A percentile compares a stretch with the other conserved stretches of the same genome.
Conservation (phyloP, 148 eudicot species). For the Beta vulgaris region DNA sequence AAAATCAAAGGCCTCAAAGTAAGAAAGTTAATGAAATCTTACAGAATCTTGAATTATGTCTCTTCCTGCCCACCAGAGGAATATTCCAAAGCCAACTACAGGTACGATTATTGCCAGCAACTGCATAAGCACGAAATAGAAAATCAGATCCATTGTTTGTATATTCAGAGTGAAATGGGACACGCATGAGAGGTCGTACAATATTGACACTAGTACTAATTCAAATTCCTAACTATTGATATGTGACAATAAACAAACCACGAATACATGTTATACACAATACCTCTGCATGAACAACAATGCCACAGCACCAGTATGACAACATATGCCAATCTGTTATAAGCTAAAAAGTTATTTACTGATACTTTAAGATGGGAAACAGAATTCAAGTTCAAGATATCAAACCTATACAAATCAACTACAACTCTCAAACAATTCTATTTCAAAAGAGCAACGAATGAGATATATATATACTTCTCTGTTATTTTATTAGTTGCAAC, state of each 20-base stretch:
- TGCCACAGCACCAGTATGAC: neutral
- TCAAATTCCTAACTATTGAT: neutral
- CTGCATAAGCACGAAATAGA: slow-evolving; percentile 37
- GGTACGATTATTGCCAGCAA: slow-evolving; percentile 73
- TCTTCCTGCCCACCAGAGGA: slow-evolving; percentile 92
- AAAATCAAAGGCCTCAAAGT: neutral
- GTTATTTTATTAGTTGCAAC: no score
- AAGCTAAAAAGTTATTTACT: neutral
- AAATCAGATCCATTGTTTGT: slow-evolving; percentile 13
- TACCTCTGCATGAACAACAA: neutral
- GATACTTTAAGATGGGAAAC: neutral
- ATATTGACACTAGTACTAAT: neutral
- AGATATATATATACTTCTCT: no score
- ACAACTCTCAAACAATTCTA: neutral
- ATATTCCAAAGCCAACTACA: slow-evolving; percentile 68
- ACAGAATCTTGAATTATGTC: slow-evolving; percentile 80
- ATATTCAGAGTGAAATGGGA: neutral
- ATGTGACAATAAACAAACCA: neutral
- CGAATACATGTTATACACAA: neutral
- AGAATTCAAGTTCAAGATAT: neutral
- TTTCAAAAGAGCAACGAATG: neutral
- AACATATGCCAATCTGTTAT: neutral
- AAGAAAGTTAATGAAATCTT: slow-evolving; percentile 34
- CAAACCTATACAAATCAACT: neutral
- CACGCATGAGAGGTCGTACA: neutral